Evolutionary conservation across 192 early-diverging fungal species (phyloP), one percentile per base, ranked within the genome.

Genomic region (Coemansia brasiliensis): DNA sequence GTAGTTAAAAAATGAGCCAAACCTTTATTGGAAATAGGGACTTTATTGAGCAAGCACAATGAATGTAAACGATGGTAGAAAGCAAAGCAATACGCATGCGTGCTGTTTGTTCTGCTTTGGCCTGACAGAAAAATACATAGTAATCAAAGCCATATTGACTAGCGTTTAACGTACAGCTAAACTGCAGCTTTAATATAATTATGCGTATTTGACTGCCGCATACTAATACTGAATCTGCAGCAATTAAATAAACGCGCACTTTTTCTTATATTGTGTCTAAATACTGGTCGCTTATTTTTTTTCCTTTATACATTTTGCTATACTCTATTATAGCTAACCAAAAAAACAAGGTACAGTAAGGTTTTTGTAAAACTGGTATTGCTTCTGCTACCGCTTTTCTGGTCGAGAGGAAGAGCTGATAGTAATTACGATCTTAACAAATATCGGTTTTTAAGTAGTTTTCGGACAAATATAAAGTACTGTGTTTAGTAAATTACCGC

Each of bases 141-240:
- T 51, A 51, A 29, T 51, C 15, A 56, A 29, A 43, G 38, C 21
- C 22, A 55, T 55, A 27, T 50, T 59, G 46, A 39, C 17, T 37
- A 39, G 20, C 16, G 39, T 35, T 7, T 35, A 35, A 35, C 32
- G 32, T 35, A 35, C 32, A 35, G 32, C 41, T 44, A 45, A 26
- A 27, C 25, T 44, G 41, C 55, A 40, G 46, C 37, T 52, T 32
- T 49, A 60, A 60, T 60, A 60, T 60, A 41, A 9, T 37, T 52
- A 51, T 32, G 49, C 24, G 44, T 24, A 24, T 46, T 24, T 46
- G 44, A 35, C 32, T 24, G 44, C 49, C 32, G 49, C 49, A 51
- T 51, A 51, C 49, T 51, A 51, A 51, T 51, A 51, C 49, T 32
- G 9, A 29, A 6, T 32, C n/a, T 51, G 49, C 49, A 51, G 49